A percentile compares a stretch with the other conserved stretches of the same genome.
Evolutionary conservation across 2,329 filamentous ascomycete genomes (phyloP).

Genomic region (Claviceps quebecensis): DNA sequence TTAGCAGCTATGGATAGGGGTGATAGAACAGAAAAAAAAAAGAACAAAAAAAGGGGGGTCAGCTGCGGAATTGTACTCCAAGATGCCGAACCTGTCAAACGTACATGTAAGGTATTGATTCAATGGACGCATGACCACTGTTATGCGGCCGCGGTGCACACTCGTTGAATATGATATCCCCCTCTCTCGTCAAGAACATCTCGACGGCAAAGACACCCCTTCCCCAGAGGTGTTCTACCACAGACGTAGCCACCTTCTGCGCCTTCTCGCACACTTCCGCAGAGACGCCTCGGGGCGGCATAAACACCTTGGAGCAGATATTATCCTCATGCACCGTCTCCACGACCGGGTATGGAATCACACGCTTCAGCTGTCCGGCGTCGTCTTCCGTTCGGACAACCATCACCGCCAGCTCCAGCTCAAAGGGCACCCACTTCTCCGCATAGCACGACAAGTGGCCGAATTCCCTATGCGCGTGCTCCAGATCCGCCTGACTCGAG

Average conservation of each 20-base stretch:
- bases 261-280: conserved; percentile 48
- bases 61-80: neutral
- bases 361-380: conserved; percentile 30
- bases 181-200: conserved; percentile 73
- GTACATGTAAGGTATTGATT: conserved; percentile 61
- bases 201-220: conserved; percentile 94
- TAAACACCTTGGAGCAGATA: conserved; percentile 86
- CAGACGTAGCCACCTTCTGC: conserved; percentile 62
- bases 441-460: conserved; percentile 65
- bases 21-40: neutral
- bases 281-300: conserved; percentile 61
- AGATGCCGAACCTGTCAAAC: neutral
- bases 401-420: conserved; percentile 83
- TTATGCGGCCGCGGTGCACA: conserved; percentile 66
- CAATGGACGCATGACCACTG: conserved; percentile 90
- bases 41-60: neutral
- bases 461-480: conserved; percentile 54
- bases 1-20: neutral
- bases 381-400: conserved; percentile 76
- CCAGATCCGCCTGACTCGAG: conserved; percentile 29
- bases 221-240: conserved; percentile 68
- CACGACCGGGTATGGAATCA: conserved; percentile 71
- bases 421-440: conserved; percentile 79
- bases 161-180: conserved; percentile 19
- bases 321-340: conserved; percentile 93